Evolutionary conservation across 305 asterid species (phyloP).

Genomic region (Fraxinus greggii): DNA sequence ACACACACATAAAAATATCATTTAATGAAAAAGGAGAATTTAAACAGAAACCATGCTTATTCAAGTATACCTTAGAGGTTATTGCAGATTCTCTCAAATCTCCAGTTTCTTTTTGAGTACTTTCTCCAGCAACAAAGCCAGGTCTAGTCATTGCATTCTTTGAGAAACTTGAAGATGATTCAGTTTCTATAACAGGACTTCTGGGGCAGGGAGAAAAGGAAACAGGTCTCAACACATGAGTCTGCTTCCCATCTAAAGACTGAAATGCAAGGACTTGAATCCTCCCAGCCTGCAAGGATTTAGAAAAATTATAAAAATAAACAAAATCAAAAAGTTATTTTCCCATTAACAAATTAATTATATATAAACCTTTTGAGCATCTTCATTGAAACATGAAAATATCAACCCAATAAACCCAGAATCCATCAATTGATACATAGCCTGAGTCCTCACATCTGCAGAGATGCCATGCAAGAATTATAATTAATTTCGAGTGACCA

Average conservation of each 20-base stretch:
- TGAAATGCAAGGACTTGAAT: slow-evolving; percentile 96
- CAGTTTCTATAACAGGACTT: slow-evolving; percentile 54
- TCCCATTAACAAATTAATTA: neutral
- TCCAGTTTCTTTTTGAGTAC: slow-evolving; percentile 68
- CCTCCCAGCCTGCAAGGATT: slow-evolving; percentile 75
- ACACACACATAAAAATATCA: neutral
- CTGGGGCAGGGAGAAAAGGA: slow-evolving; percentile 53
- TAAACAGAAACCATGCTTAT: neutral
- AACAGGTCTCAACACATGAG: slow-evolving; percentile 54
- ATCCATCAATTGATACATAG: slow-evolving; percentile 98
- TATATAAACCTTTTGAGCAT: slow-evolving; percentile 80
- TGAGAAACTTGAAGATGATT: slow-evolving; percentile 70
- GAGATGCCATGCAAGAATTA: slow-evolving; percentile 3
- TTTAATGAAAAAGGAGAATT: neutral
- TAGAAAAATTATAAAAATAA: slow-evolving; percentile 1
- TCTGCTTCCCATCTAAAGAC: slow-evolving; percentile 93
- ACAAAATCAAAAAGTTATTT: neutral
- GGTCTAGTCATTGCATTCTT: slow-evolving; percentile 41
- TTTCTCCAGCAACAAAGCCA: slow-evolving; percentile 42
- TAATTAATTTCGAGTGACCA: neutral
- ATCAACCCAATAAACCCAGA: slow-evolving; percentile 96
- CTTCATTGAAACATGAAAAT: slow-evolving; percentile 98
- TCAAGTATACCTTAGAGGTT: slow-evolving; percentile 44
- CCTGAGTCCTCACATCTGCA: slow-evolving; percentile 96
- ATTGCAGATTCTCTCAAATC: slow-evolving; percentile 48